Percentiles rank a stretch among this genome's conserved stretches.
Conservation (phyloP, 148 eudicot genomes). For the Camellia lanceoleosa region DNA sequence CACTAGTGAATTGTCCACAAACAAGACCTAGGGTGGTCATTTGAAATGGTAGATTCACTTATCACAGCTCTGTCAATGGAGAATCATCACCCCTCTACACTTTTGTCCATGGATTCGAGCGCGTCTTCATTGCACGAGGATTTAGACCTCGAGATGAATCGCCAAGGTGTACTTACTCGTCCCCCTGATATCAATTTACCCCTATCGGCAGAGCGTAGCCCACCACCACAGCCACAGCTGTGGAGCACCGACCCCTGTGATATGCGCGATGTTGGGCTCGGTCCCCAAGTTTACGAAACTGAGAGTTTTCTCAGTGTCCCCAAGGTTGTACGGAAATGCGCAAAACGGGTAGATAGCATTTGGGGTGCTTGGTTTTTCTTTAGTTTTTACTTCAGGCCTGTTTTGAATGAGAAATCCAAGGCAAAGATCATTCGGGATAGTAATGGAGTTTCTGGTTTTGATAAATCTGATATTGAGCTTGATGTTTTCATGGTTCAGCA, state of each 20-base stretch:
- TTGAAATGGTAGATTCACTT: slow-evolving; percentile 46
- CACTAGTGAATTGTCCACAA: slow-evolving; percentile 7
- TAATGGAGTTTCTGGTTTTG: slow-evolving; percentile 50
- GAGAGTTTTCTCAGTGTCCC: slow-evolving; percentile 35
- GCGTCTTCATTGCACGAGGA: slow-evolving; percentile 63
- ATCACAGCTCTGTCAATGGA: slow-evolving; percentile 47
- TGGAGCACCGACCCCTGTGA: slow-evolving; percentile 45
- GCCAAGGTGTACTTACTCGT: slow-evolving; percentile 41
- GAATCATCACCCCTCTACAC: slow-evolving; percentile 63
- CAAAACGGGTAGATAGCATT: slow-evolving; percentile 50
- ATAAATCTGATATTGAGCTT: slow-evolving; percentile 49
- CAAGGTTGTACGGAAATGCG: slow-evolving; percentile 40
- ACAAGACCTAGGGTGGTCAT: slow-evolving; percentile 18
- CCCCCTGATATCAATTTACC: slow-evolving; percentile 72
- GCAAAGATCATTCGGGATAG: slow-evolving; percentile 37
- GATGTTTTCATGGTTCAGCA: slow-evolving; percentile 63
- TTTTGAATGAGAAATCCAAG: slow-evolving; percentile 52
- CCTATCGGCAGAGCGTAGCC: slow-evolving; percentile 52
- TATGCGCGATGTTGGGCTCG: slow-evolving; percentile 46
- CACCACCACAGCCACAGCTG: slow-evolving; percentile 32
- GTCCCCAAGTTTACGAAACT: slow-evolving; percentile 41
- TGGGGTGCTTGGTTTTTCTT: slow-evolving; percentile 74
- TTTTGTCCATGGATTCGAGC: slow-evolving; percentile 73
- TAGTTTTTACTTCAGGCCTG: slow-evolving; percentile 56
- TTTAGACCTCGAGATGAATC: slow-evolving; percentile 63